Conservation (phyloP, 768 basidiomycete species). For the Amylocystis lapponica region DNA sequence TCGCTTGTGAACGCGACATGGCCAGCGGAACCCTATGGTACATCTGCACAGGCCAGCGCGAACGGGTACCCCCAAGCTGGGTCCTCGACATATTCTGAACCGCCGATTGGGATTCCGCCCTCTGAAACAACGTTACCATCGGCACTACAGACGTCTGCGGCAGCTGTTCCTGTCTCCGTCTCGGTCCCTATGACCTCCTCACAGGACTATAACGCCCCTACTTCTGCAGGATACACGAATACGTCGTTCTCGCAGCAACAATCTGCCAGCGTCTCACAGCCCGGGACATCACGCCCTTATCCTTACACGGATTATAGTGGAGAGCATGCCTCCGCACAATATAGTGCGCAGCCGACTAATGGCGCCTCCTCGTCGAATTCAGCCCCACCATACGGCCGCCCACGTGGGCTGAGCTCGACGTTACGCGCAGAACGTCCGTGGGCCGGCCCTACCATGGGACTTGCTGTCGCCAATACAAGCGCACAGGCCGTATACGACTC, state of each 20-base stretch:
- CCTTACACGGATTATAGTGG: slow-evolving; percentile 12
- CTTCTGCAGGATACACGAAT: background rate
- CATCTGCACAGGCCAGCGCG: slow-evolving; percentile 1
- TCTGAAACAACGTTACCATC: slow-evolving; percentile 26
- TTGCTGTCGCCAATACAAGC: slow-evolving; percentile 8
- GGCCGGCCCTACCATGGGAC: background rate
- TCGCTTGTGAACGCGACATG: slow-evolving; percentile 29
- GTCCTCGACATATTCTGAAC: slow-evolving; percentile 21
- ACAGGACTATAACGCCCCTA: slow-evolving; percentile 9
- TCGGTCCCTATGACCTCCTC: slow-evolving; percentile 4
- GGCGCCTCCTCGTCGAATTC: background rate
- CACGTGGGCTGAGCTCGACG: slow-evolving; percentile 12
- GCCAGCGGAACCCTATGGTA: slow-evolving; percentile 27
- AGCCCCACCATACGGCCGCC: background rate
- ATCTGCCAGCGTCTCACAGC: no score
- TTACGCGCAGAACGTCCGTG: background rate
- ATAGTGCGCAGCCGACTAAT: slow-evolving; percentile 1
- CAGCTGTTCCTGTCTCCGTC: slow-evolving; percentile 21
- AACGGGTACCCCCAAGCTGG: slow-evolving; percentile 9
- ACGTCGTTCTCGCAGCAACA: background rate
- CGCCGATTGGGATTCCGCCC: slow-evolving; percentile 25
- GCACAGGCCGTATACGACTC: slow-evolving; percentile 49
- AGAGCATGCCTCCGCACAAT: no score
- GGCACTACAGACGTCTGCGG: slow-evolving; percentile 18
- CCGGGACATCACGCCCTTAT: no score